Percentiles rank a stretch among this genome's conserved stretches.
phyloP scores from a whole-genome alignment of 257 asterid genomes.

The Solanum sitiens region DNA sequence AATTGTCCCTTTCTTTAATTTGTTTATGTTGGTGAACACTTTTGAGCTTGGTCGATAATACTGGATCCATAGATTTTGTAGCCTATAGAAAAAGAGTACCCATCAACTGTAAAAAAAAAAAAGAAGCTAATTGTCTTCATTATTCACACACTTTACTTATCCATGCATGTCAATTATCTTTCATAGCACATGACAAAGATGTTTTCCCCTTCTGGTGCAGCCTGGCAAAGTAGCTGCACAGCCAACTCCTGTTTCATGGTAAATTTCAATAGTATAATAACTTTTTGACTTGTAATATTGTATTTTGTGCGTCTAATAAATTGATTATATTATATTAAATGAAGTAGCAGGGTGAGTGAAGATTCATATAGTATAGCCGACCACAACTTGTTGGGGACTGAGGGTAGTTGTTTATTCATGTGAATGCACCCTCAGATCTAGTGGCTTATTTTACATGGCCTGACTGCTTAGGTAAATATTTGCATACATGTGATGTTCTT shows the following conservation, averaged over 20 bases:
- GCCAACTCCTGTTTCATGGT: slow-evolving; percentile 86
- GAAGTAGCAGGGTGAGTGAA: background rate
- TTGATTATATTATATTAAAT: background rate
- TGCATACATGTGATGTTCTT: background rate
- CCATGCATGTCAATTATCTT: slow-evolving; percentile 4
- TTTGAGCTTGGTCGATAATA: background rate
- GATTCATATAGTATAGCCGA: background rate
- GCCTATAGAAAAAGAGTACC: background rate
- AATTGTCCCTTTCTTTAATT: background rate
- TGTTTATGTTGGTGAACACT: background rate
- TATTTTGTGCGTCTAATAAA: background rate
- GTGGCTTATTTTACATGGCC: background rate
- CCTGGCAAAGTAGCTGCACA: slow-evolving; percentile 57
- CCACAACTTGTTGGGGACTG: background rate
- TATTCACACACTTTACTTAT: background rate
- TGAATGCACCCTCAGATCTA: background rate
- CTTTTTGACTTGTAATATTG: background rate
- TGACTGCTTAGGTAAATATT: background rate
- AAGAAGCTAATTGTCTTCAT: background rate
- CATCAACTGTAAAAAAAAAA: background rate
- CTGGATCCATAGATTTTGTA: background rate
- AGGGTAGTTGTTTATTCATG: background rate
- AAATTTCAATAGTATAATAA: slow-evolving; percentile 5
- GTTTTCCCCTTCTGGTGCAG: slow-evolving; percentile 39
- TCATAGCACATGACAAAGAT: background rate